These are phyloP conservation scores for Pestalotiopsis sp. DNA, from an alignment of 2,329 filamentous ascomycete genomes.

Conservation along the genomic window DNA sequence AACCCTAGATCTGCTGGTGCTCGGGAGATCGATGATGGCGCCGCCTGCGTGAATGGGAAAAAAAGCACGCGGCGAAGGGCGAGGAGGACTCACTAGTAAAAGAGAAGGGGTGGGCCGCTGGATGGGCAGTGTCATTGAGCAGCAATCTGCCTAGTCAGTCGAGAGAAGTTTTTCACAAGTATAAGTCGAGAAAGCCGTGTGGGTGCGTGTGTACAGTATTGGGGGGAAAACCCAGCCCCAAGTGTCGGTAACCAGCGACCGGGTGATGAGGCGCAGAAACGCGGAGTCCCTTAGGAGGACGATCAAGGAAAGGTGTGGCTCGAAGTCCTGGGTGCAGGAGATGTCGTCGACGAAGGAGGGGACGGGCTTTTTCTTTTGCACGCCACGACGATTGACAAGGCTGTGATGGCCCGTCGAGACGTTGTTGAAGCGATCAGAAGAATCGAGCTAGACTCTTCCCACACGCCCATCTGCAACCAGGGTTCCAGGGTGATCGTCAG, in stretches of 20 bases:
- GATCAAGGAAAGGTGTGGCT: constrained; percentile 11
- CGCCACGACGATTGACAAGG: constrained; percentile 29
- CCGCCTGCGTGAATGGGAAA: neutral
- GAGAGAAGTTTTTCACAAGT: neutral
- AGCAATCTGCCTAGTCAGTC: neutral
- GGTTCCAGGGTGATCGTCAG: constrained; percentile 20
- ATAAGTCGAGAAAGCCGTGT: neutral
- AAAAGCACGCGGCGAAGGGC: neutral
- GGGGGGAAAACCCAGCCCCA: neutral
- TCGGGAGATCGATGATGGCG: neutral
- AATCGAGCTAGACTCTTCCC: constrained; percentile 25
- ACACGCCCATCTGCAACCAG: constrained; percentile 20
- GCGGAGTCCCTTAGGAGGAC: constrained; percentile 2
- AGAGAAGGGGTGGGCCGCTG: neutral
- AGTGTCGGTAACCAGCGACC: neutral
- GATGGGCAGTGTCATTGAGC: neutral
- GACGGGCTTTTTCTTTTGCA: constrained; percentile 23
- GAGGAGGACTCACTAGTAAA: neutral
- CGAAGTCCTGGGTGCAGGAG: constrained; percentile 2
- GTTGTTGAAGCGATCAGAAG: constrained; percentile 16
- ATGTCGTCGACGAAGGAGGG: constrained; percentile 6
- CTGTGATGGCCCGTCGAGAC: constrained; percentile 27
- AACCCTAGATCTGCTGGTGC: constrained; percentile 5
- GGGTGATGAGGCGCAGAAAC: neutral
- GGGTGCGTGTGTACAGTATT: neutral